These are phyloP conservation scores for Cystobasidium ongulense DNA, from an alignment of 768 basidiomycete species.

Conservation along the genomic window DNA sequence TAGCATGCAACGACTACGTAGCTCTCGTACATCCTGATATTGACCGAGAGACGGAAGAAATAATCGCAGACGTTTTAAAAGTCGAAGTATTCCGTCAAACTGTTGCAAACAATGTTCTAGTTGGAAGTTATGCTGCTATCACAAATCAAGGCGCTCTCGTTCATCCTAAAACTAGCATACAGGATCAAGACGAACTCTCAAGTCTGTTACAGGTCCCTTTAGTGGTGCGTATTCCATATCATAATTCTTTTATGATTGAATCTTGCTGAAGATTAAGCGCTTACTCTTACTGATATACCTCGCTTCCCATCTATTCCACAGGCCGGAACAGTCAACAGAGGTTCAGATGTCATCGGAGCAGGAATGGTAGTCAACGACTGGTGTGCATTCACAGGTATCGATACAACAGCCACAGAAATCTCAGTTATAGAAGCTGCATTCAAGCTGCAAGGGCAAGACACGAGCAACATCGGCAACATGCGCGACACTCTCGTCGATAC, in stretches of 20 bases:
- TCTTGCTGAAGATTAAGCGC: background rate
- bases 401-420: conserved; percentile 99
- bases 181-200: conserved; percentile 95
- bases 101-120: conserved; percentile 89
- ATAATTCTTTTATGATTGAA: background rate
- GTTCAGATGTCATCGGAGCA: conserved; percentile 94
- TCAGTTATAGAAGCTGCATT: conserved; percentile 96
- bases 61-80: conserved; percentile 97
- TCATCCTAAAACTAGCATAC: conserved; percentile 91
- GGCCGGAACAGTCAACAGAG: conserved; percentile 98
- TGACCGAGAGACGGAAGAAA: conserved; percentile 97
- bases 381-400: conserved; percentile 98
- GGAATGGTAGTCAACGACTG: conserved; percentile 98
- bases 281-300: background rate
- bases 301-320: conserved; percentile 42
- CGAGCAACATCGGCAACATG: conserved; percentile 80
- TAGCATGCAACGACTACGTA: conserved; percentile 97
- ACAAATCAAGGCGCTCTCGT: conserved; percentile 96
- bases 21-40: conserved; percentile 97
- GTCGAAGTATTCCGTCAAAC: conserved; percentile 99
- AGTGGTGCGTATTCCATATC: conserved; percentile 57
- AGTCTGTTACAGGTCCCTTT: conserved; percentile 86
- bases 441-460: conserved; percentile 72
- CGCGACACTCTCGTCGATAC: conserved; percentile 81
- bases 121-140: conserved; percentile 89